Percentiles rank a stretch among this genome's conserved stretches.
phyloP scores from a whole-genome alignment of 495 filamentous ascomycete species.

The Letharia columbiana region DNA sequence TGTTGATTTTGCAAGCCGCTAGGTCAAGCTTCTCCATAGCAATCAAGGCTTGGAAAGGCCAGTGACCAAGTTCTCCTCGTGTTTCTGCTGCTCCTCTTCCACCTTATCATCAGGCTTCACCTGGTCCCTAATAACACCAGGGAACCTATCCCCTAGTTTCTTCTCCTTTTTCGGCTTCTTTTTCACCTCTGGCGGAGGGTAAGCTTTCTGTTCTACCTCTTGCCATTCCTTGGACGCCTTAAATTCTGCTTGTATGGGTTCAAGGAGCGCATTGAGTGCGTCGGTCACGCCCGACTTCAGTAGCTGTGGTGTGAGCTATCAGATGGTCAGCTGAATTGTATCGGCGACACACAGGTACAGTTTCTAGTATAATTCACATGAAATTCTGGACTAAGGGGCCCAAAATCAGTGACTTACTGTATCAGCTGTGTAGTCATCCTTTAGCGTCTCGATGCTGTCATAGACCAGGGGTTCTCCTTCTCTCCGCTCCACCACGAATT shows the following conservation, averaged over 20 bases:
- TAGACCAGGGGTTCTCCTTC: conserved; percentile 71
- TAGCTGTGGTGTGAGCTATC: conserved; percentile 70
- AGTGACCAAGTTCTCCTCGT: conserved; percentile 8
- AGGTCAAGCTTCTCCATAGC: not conserved
- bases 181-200: conserved; percentile 55
- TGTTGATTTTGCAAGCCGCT: not conserved
- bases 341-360: not conserved
- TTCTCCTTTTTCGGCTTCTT: conserved; percentile 65
- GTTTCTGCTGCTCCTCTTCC: conserved; percentile 17
- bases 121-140: conserved; percentile 31
- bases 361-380: not conserved
- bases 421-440: conserved; percentile 72
- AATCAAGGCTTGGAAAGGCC: not conserved
- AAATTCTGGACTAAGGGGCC: not conserved
- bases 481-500: conserved; percentile 50
- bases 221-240: conserved; percentile 69
- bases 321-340: conserved; percentile 4
- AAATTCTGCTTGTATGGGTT: conserved; percentile 65
- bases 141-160: conserved; percentile 63
- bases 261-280: conserved; percentile 61
- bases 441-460: conserved; percentile 57
- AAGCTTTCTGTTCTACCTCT: conserved; percentile 68
- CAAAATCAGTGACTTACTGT: conserved; percentile 46
- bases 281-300: conserved; percentile 69
- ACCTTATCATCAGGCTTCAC: conserved; percentile 21